A percentile compares a stretch with the other conserved stretches of the same genome.
Evolutionary conservation across 352 stramenopile species (phyloP).

Genomic region (Plasmopara muralis): DNA sequence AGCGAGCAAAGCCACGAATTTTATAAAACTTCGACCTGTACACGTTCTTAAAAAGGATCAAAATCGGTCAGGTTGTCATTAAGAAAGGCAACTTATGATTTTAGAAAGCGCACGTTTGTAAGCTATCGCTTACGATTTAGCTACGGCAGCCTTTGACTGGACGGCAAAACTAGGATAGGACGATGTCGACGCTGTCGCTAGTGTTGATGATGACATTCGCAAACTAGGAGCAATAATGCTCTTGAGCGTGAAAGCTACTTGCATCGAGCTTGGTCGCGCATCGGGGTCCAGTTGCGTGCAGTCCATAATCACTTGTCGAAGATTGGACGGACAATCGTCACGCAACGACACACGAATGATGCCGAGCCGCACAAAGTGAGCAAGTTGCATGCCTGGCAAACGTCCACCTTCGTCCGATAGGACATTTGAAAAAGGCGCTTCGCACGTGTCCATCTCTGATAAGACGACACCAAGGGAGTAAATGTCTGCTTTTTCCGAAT

Average conservation of each 20-base stretch:
- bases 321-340: constrained; percentile 47
- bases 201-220: constrained; percentile 20
- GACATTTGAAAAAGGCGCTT: constrained; percentile 48
- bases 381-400: constrained; percentile 65
- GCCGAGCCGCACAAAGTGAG: constrained; percentile 49
- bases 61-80: no score
- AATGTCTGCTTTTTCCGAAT: constrained; percentile 84
- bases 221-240: constrained; percentile 60
- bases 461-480: constrained; percentile 84
- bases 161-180: constrained; percentile 1
- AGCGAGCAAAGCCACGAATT: no score
- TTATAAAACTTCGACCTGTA: no score
- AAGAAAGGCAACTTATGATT: no score
- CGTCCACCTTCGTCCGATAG: constrained; percentile 39
- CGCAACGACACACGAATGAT: constrained; percentile 47
- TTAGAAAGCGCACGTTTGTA: no score
- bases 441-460: constrained; percentile 69
- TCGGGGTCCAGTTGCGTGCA: constrained; percentile 68
- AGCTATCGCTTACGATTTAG: no score
- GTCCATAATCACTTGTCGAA: constrained; percentile 43
- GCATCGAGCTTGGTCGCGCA: constrained; percentile 52
- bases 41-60: no score
- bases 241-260: constrained; percentile 67
- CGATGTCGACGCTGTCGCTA: constrained; percentile 18
- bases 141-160: neutral